phyloP scores from a whole-genome alignment of 805 yeast species.

The Metschnikowia peoriensis region DNA sequence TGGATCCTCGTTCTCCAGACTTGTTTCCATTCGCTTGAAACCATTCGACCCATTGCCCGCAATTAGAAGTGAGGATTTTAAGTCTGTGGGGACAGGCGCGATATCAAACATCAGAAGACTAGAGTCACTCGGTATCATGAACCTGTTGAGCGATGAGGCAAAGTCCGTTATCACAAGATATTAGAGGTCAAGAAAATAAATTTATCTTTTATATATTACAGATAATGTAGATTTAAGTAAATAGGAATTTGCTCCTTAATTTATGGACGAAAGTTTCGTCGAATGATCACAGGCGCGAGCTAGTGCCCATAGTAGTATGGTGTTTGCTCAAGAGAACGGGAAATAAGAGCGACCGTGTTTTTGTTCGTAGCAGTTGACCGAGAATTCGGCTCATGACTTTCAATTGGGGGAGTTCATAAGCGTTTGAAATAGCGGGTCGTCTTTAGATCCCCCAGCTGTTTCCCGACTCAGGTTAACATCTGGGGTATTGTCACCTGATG shows the following conservation, averaged over 20 bases:
- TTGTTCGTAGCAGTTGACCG: no score
- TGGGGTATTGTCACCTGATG: constrained; percentile 1
- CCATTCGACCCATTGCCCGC: constrained; percentile 70
- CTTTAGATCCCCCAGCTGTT: background rate
- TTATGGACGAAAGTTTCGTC: background rate
- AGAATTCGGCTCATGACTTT: background rate
- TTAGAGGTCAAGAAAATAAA: background rate
- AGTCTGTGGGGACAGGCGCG: constrained; percentile 27
- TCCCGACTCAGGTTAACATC: background rate
- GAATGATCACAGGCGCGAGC: background rate
- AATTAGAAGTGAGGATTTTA: constrained; percentile 38
- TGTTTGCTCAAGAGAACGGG: no score
- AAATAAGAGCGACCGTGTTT: no score
- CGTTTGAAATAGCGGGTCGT: constrained; percentile 5
- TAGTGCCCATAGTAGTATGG: background rate
- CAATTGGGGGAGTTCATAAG: constrained; percentile 6
- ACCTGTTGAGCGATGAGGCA: constrained; percentile 25
- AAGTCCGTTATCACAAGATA: constrained; percentile 9
- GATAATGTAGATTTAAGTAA: background rate
- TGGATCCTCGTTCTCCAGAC: constrained; percentile 80
- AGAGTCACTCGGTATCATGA: constrained; percentile 24
- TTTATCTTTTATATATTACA: background rate
- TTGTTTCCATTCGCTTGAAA: constrained; percentile 59
- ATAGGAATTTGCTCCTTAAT: background rate
- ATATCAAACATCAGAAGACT: constrained; percentile 27